Evolutionary conservation across 2,329 filamentous ascomycete genomes (phyloP), one percentile per base, ranked within the genome.

Genomic region (Pseudopyrenochaeta lycopersici): DNA sequence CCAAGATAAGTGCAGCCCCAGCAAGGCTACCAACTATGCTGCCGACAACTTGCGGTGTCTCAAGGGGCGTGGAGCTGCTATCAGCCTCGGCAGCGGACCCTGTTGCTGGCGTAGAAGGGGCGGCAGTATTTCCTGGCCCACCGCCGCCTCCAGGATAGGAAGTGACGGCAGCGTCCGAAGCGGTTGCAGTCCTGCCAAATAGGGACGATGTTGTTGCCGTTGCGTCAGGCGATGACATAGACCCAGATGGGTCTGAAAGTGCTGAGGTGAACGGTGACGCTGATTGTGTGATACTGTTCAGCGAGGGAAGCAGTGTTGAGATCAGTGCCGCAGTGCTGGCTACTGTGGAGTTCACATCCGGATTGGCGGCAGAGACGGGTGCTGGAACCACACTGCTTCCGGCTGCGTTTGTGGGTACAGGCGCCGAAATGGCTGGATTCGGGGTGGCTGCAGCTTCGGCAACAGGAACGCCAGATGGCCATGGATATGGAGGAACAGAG

Each of bases 11-110:
- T 11, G 84, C 81, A 30, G 84, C 66, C 23, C 85, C 86, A 30
- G 85, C 84, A 44, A 87, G 78, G 40, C 85, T 85, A 14, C 86
- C 86, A 21, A 88, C 79, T n/a, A 88, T 83, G 41, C 85, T 85
- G 7, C 86, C 86, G 17, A 87, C 84, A 3, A 88, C 81, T 53
- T 80, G 80, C 14, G 81, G 80, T 20, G 82, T 84, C 39, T 77
- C 76, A 6, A 79, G 71, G 17, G 74, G 68, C 30, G 54, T 58
- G 14, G 64, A 59, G 29, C 63, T 57, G 27, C 60, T 53, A 27
- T 45, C 47, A 9, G 58, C 35, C 20, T 39, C 42, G 29, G 54
- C 51, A 12, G 51, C 43, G 18, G 56, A 48, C 20, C 62, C 43
- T 27, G 63, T 54, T 7, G 54, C 60, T 2, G 55, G 49, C 7